Evolutionary conservation across 225 moss, liverwort and hornwort genomes (phyloP).

Genomic region (Pleurozium schreberi): DNA sequence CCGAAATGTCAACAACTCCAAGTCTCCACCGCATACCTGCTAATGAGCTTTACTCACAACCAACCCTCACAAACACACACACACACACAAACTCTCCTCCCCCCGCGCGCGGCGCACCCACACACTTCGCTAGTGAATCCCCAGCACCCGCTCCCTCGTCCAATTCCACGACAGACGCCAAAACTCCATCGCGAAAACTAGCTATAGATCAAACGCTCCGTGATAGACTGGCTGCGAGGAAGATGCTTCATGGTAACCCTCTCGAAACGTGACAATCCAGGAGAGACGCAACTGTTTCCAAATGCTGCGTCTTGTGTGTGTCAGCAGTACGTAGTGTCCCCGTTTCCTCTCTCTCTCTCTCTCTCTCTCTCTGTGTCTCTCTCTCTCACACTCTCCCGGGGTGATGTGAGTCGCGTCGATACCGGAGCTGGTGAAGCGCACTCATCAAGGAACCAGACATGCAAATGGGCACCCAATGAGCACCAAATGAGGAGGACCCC

Average conservation of each 20-base stretch:
- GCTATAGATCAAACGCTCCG: neutral
- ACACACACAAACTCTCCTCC: neutral
- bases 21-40: neutral
- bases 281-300: neutral
- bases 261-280: neutral
- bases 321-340: too few species aligned
- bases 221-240: neutral
- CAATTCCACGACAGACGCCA: neutral
- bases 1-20: neutral
- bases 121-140: neutral
- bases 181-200: neutral
- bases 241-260: neutral
- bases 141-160: neutral
- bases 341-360: rapidly evolving
- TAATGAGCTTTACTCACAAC: neutral
- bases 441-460: neutral
- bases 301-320: neutral
- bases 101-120: neutral
- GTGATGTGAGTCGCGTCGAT: neutral
- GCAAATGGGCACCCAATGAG: neutral
- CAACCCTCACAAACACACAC: neutral
- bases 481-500: neutral
- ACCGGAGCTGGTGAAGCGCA: neutral
- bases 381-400: neutral
- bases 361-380: neutral